Evolutionary conservation across 495 filamentous ascomycete genomes (phyloP), one percentile per base, ranked within the genome.

Genomic region (Penicillium alfredii): DNA sequence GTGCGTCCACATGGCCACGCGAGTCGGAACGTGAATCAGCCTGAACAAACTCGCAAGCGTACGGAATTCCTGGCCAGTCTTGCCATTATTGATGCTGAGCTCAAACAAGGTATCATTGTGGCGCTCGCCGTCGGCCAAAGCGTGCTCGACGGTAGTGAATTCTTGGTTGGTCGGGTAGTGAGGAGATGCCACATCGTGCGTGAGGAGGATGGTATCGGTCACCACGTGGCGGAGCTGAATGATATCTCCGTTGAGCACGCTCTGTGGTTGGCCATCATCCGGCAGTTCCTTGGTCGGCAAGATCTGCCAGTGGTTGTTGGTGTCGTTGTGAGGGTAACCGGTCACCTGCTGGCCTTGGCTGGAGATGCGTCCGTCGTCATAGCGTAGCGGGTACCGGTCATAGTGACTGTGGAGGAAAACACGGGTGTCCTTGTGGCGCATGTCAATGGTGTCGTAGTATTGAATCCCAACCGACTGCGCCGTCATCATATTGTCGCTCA

Each of bases 1-100:
- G 59, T 95, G 90, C 2, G 92, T 98, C 92, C 92, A 98, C 89
- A 98, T 92, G 38, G 93, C 90, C 19, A 98, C 92, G 44, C 89
- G 88, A 40, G 86, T 89, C 1, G 92, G 89, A 40, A 83, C 74
- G 55, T 98, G 92, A 45, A 98, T 74, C 28, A 98, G 72, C 63
- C 96, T 97, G 77, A 98, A 92, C 56, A 93, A 83, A 39, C 86
- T 81, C 3, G 93, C 78, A 46, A 92, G 74, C 35, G 83, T 90
- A 60, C 86, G 86, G 70, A 96, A 90, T 29, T 90, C 79, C 51
- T 90, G 83, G n/a, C 68, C 68, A 3, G 66, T 46, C 56, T 97
- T 97, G 51, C 80, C 87, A 44, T 83, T 78, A 49, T 97, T 92
- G 37, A 97, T 84, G 52, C 79, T 80, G 25, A 98, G 65, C 64